Evolutionary conservation across 495 filamentous ascomycete genomes (phyloP), one percentile per base, ranked within the genome.

Genomic region (Aspergillus olivimuriae): DNA sequence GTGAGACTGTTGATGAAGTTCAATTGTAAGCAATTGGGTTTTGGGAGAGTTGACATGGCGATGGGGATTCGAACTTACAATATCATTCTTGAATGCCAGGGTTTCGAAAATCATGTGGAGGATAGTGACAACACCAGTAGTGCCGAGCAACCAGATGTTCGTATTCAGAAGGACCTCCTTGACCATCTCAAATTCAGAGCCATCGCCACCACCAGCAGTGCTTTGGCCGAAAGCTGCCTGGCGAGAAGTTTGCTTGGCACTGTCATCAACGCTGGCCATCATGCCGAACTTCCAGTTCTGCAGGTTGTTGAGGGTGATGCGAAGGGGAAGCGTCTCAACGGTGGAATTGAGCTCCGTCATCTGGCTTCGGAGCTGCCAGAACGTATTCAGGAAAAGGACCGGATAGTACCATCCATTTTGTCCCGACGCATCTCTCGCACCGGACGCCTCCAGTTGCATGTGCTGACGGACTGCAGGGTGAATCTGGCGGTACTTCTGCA

Each of bases 321-420:
- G 86, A 45, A 97, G 68, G 3, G 91, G 91, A 6, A 98, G 70
- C 5, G 68, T 76, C 55, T 81, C 80, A 55, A 96, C 86, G 0
- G 92, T 97, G n/a, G 82, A 82, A 65, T 98, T 98, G 14, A 98
- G 68, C 47, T 92, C 76, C 20, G 73, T 84, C 92, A 96, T 97
- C 47, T 97, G 89, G 45, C 75, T 77, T 57, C 76, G 84, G 51
- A 98, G 73, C 64, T 96, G 88, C 92, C 92, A 98, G 69, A 98
- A 98, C 4, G 89, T 92, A 63, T 97, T 98, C 62, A 89, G 62
- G 57, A 82, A 98, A 21, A 95, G 62, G 42, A 95, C 81, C 4
- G 92, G 92, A 59, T 92, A 98, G 65, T 96, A 98, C 92, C 92
- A 98, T 33, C 85, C 84, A 66, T 96, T 90, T 61, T 89, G 77